Percentiles rank a stretch among this genome's conserved stretches.
Conservation (phyloP, 805 yeast genomes). For the Suhomyces vadensis region DNA sequence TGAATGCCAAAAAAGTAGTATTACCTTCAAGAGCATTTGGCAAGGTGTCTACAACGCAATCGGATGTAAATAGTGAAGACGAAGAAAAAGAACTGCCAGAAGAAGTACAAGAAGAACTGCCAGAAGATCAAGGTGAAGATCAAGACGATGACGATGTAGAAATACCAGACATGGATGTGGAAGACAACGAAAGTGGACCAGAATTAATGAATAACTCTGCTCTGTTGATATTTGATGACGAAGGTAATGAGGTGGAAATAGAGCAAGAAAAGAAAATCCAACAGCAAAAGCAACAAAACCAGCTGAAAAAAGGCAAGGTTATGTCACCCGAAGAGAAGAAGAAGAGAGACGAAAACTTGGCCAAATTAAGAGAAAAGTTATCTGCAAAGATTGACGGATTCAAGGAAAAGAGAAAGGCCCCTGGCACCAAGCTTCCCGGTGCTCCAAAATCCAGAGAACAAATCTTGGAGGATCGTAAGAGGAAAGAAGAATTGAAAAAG, state of each 20-base stretch:
- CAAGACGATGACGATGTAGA: slow-evolving; percentile 8
- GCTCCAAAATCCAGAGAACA: slow-evolving; percentile 86
- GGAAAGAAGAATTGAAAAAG: slow-evolving; percentile 46
- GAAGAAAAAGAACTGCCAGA: slow-evolving; percentile 18
- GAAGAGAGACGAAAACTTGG: slow-evolving; percentile 54
- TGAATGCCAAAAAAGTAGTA: slow-evolving; percentile 51
- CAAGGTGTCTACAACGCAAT: slow-evolving; percentile 11
- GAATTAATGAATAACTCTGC: slow-evolving; percentile 17
- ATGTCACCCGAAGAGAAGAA: slow-evolving; percentile 49
- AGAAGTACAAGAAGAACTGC: slow-evolving; percentile 15
- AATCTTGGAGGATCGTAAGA: slow-evolving; percentile 63
- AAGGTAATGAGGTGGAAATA: slow-evolving; percentile 55
- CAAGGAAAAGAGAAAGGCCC: slow-evolving; percentile 86
- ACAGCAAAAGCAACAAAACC: slow-evolving; percentile 15
- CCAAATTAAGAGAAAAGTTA: slow-evolving; percentile 74
- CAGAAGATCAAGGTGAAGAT: slow-evolving; percentile 19
- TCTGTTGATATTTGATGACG: slow-evolving; percentile 66
- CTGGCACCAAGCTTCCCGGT: slow-evolving; percentile 77
- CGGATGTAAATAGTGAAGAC: slow-evolving; percentile 12
- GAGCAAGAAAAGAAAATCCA: slow-evolving; percentile 63
- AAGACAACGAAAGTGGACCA: slow-evolving; percentile 17
- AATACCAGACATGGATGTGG: slow-evolving; percentile 21
- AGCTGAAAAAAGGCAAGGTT: slow-evolving; percentile 26
- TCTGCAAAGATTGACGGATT: slow-evolving; percentile 68
- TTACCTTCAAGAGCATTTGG: slow-evolving; percentile 29